These are phyloP conservation scores for Hevea brasiliensis DNA, from an alignment of 345 rosid genomes.

Conservation along the genomic window DNA sequence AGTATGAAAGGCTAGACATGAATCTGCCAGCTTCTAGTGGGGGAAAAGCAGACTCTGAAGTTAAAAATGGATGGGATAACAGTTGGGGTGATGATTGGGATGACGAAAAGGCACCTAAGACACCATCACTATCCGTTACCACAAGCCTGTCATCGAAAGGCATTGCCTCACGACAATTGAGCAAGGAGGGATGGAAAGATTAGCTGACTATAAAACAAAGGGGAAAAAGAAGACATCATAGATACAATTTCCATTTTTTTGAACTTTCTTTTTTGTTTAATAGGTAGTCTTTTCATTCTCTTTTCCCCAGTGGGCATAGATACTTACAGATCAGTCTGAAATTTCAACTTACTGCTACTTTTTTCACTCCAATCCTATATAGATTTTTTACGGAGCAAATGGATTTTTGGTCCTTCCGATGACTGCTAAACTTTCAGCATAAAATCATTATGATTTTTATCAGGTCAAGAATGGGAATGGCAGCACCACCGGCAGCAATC, in stretches of 20 bases:
- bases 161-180: slow-evolving; percentile 65
- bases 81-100: slow-evolving; percentile 85
- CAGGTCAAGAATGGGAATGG: too few species aligned
- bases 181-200: slow-evolving; percentile 88
- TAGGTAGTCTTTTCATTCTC: neutral
- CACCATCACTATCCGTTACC: slow-evolving; percentile 62
- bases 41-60: slow-evolving; percentile 29
- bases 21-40: slow-evolving; percentile 51
- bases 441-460: too few species aligned
- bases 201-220: slow-evolving; percentile 18
- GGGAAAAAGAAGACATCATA: neutral
- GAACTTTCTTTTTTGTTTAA: neutral
- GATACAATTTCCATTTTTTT: neutral
- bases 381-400: neutral
- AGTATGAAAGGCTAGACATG: slow-evolving; percentile 66
- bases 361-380: neutral
- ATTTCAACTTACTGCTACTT: too few species aligned
- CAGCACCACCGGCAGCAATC: too few species aligned
- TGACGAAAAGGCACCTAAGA: slow-evolving; percentile 67
- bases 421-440: too few species aligned
- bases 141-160: slow-evolving; percentile 72
- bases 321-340: neutral
- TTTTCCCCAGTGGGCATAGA: neutral
- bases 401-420: neutral
- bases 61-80: slow-evolving; percentile 67